phyloP scores from a whole-genome alignment of 169 alveolate species.

The Plasmodium cynomolgi region DNA sequence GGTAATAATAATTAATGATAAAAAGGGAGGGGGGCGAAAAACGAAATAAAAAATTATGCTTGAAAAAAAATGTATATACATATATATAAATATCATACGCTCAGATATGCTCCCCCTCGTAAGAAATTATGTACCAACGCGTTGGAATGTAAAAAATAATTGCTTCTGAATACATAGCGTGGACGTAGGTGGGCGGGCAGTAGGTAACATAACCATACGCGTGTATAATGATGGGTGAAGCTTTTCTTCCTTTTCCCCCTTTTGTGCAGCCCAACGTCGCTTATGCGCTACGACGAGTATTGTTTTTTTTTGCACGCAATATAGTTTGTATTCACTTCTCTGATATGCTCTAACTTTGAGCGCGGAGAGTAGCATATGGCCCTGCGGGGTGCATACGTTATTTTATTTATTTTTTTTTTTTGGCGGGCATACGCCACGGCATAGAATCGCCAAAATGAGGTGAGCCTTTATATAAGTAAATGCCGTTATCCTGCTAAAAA shows the following conservation, averaged over 20 bases:
- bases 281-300: background rate
- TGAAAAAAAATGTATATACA: background rate
- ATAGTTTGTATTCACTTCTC: background rate
- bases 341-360: background rate
- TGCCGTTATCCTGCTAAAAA: background rate
- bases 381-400: background rate
- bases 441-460: background rate
- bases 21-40: background rate
- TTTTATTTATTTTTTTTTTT: too few relatives aligned
- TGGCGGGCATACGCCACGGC: background rate
- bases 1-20: background rate
- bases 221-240: background rate
- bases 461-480: background rate
- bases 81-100: background rate
- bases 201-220: background rate
- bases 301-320: background rate
- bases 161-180: background rate
- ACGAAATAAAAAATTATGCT: background rate
- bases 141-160: background rate
- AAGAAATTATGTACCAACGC: background rate
- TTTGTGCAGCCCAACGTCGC: background rate
- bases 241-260: background rate
- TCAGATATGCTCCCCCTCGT: background rate
- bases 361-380: background rate
- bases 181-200: background rate